Percentiles rank a stretch among this genome's conserved stretches.
Conservation (phyloP, 176 grass and related monocot species). For the barley (Hordeum vulgare) region MorexV3_pseudomolecules_assembly NC_058524.1:131939240-131939739, state of each 20-base stretch:
- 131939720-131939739: neutral
- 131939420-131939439: too few relatives aligned
- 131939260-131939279: conserved; percentile 38
- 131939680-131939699: neutral
- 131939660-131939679: neutral
- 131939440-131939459: too few relatives aligned
- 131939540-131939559: too few relatives aligned
- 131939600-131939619: neutral
- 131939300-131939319: neutral
- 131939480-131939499: too few relatives aligned
- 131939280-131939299: conserved; percentile 22
- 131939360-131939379: conserved; percentile 16
- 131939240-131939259: conserved; percentile 49
- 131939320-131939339: conserved; percentile 7
- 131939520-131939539: too few relatives aligned
- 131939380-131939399: too few relatives aligned
- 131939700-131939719: neutral
- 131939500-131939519: too few relatives aligned
- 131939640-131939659: neutral
- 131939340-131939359: neutral
- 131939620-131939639: neutral
- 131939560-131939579: neutral
- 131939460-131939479: too few relatives aligned
- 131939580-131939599: neutral
- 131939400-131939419: too few relatives aligned